Evolutionary conservation across 164 flowering plant species (phyloP), one percentile per base, ranked within the genome.

Genomic region (Magnolia sinica): DNA sequence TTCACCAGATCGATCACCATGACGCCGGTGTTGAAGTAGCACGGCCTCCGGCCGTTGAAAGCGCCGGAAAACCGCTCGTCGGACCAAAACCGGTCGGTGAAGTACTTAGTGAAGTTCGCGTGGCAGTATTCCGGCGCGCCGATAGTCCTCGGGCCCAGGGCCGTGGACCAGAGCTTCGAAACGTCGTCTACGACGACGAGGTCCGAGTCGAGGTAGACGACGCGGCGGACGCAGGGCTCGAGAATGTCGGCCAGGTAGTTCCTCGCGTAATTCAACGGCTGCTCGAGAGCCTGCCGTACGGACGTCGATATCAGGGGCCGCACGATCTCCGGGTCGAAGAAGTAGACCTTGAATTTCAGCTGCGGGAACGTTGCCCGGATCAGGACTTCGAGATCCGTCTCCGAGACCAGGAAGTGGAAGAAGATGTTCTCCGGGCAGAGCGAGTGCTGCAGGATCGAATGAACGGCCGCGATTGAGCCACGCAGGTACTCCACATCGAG

Each of bases 21-120:
- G 70, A 96, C 99, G 0, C 99, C 99, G 0, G 99, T 91, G 86
- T 96, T 96, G 87, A 96, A 96, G 80, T 96, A 96, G 73, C 99
- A 96, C 3, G 99, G 97, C 4, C 24, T 73, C 78, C 86, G 49
- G 20, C 81, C 82, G 9, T 70, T 16, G 55, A 84, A 84, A 23
- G 79, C 50, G 27, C 77, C 68, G 71, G 80, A 71, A 27, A 76
- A 64, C 74, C 76, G 27, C 71, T 49, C 55, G 4, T 80, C 81
- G 22, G 79, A 64, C 86, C 84, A 84, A 58, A 84, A 84, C 51
- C 71, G 19, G 14, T 70, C 45, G 18, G 84, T 84, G 77, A 84
- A 84, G 68, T 84, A 84, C 75, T 79, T 81, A 66, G 78, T 76
- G 81, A 84, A 82, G 73, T 84, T 84, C n/a, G 85, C 87, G 23